A percentile compares a stretch with the other conserved stretches of the same genome.
Conservation (phyloP, 2,329 filamentous ascomycete genomes). For the Diplodia intermedia region DNA sequence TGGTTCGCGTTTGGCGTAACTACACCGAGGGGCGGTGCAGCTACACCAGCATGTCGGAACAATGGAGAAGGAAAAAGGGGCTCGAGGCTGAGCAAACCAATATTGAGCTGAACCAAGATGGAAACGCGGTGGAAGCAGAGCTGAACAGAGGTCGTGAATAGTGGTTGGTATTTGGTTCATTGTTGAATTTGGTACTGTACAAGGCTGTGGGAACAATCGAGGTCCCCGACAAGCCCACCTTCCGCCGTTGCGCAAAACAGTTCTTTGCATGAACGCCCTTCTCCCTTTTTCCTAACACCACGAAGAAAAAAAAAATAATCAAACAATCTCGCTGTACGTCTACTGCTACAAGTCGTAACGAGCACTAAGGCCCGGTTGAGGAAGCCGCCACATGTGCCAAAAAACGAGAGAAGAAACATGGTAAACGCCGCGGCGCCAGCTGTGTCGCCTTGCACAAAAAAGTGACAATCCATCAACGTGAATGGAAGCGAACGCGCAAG, state of each 20-base stretch:
- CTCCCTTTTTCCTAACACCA: background rate
- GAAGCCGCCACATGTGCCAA: conserved; percentile 7
- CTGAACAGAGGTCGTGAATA: background rate
- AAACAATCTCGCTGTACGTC: conserved; percentile 4
- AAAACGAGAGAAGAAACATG: background rate
- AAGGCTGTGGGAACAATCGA: background rate
- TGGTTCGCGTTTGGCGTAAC: background rate
- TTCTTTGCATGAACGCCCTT: background rate
- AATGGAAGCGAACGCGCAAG: background rate
- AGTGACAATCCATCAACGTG: background rate
- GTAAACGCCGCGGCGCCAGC: conserved; percentile 1
- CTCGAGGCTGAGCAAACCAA: background rate
- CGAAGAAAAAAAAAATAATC: background rate
- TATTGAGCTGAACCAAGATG: background rate
- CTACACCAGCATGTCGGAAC: background rate
- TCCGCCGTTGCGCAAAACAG: background rate
- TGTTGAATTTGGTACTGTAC: background rate
- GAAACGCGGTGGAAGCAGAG: background rate
- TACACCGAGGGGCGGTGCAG: background rate
- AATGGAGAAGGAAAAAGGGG: background rate
- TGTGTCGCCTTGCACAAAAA: conserved; percentile 13
- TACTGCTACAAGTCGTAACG: conserved; percentile 19
- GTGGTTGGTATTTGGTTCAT: background rate
- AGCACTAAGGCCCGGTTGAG: background rate
- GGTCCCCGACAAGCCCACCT: background rate